Evolutionary conservation across 1,284 basidiomycete genomes (phyloP).

Genomic region (Mycena sp.): DNA sequence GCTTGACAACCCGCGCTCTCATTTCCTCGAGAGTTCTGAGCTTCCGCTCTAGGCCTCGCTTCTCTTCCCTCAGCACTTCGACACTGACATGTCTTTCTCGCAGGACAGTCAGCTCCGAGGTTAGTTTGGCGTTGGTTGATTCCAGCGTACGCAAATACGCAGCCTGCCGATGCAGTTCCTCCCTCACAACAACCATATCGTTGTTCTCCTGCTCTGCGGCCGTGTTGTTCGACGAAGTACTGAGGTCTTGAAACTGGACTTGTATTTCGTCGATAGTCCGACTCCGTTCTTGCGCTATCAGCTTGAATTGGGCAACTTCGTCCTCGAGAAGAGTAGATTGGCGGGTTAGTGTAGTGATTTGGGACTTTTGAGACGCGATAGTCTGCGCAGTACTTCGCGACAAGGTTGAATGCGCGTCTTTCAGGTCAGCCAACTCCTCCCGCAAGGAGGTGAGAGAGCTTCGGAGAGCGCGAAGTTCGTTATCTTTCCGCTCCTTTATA

Average conservation of each 20-base stretch:
- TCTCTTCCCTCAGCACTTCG: constrained; percentile 81
- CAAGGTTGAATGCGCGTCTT: constrained; percentile 59
- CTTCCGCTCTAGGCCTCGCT: constrained; percentile 69
- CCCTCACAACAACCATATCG: constrained; percentile 61
- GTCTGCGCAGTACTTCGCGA: constrained; percentile 56
- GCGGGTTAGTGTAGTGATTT: constrained; percentile 55
- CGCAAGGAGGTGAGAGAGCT: constrained; percentile 54
- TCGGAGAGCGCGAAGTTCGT: constrained; percentile 60
- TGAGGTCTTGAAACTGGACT: constrained; percentile 55
- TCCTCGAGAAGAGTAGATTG: constrained; percentile 55
- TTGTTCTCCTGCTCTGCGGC: constrained; percentile 53
- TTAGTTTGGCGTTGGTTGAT: constrained; percentile 66
- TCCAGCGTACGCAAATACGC: constrained; percentile 71
- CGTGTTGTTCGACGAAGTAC: constrained; percentile 34
- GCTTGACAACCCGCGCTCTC: constrained; percentile 61
- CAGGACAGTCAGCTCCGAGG: constrained; percentile 60
- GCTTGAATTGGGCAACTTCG: constrained; percentile 52
- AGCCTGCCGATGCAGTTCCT: constrained; percentile 72
- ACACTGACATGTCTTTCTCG: constrained; percentile 65
- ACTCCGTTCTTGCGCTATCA: constrained; percentile 53
- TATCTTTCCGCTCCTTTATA: constrained; percentile 43
- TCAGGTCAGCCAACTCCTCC: constrained; percentile 64
- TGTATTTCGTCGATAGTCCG: constrained; percentile 55
- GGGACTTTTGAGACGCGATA: constrained; percentile 56
- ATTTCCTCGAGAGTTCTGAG: constrained; percentile 62